A percentile compares a stretch with the other conserved stretches of the same genome.
Conservation (phyloP, 768 basidiomycete genomes). For the Rhodotorula diobovata region DNA sequence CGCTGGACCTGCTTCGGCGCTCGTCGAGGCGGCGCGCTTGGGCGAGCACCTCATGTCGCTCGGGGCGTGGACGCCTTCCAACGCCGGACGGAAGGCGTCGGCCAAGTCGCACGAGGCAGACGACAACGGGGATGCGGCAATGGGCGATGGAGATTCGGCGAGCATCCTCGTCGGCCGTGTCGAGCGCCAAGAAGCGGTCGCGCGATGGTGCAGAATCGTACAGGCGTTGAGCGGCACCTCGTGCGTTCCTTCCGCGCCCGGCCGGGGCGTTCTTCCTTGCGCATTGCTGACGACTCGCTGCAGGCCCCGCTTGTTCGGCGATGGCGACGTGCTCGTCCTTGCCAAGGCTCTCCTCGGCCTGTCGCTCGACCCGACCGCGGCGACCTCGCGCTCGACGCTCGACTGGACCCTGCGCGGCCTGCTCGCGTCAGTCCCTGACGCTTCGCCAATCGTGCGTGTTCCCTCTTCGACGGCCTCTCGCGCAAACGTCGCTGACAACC, state of each 20-base stretch:
- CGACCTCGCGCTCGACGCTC: neutral
- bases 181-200: neutral
- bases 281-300: neutral
- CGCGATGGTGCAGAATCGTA: slow-evolving; percentile 12
- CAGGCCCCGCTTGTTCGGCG: neutral
- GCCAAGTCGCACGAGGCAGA: neutral
- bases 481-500: neutral
- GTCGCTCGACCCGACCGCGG: slow-evolving; percentile 12
- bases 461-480: no score
- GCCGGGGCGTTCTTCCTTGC: no score
- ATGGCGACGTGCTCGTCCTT: neutral
- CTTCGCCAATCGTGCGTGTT: neutral
- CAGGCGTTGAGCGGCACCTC: neutral
- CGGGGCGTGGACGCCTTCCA: neutral
- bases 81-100: neutral
- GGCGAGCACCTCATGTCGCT: neutral
- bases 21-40: neutral
- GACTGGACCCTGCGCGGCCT: neutral
- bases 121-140: neutral
- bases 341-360: neutral
- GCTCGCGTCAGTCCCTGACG: neutral
- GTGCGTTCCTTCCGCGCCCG: neutral
- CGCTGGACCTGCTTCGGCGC: neutral
- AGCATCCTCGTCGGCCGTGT: neutral
- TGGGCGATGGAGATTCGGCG: neutral